phyloP scores from a whole-genome alignment of 208 protist species.

The Leishmania aethiopica region DNA sequence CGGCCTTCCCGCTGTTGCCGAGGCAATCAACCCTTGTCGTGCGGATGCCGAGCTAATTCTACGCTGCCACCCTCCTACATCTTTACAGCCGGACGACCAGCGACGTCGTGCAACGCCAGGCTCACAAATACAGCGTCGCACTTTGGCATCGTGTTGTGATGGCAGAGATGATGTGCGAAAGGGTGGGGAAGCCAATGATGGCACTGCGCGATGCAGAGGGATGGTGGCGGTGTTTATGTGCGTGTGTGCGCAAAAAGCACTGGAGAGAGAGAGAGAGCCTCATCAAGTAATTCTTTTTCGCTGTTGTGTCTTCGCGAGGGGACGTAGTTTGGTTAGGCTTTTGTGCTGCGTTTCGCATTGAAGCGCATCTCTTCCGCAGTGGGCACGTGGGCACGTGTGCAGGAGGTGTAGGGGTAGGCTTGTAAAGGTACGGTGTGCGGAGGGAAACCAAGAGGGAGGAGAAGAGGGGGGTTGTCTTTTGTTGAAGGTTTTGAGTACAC shows the following conservation, averaged over 20 bases:
- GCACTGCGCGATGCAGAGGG: not conserved
- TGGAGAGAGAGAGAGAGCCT: not conserved
- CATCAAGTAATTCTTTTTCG: not conserved
- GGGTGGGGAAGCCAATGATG: not conserved
- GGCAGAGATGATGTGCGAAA: not conserved
- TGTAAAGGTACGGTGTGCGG: not conserved
- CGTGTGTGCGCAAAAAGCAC: not conserved
- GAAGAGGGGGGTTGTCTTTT: not conserved
- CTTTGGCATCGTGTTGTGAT: constrained; percentile 15
- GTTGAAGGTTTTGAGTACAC: not conserved
- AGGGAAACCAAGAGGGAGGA: too few species aligned
- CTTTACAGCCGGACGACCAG: constrained; percentile 17
- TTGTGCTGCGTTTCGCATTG: too few species aligned
- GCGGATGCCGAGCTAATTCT: constrained; percentile 27
- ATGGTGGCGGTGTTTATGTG: not conserved
- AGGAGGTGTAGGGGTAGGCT: too few species aligned
- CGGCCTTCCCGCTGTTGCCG: constrained; percentile 22
- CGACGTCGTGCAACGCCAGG: constrained; percentile 26
- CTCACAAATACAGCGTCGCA: constrained; percentile 17
- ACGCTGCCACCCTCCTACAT: constrained; percentile 24
- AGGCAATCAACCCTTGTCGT: constrained; percentile 24
- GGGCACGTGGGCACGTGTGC: not conserved
- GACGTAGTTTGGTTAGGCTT: not conserved
- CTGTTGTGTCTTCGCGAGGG: not conserved
- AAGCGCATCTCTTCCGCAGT: not conserved